Base-by-base conservation (phyloP, 345 rosid genomes). In the Geranium rotundifolium region DNA sequence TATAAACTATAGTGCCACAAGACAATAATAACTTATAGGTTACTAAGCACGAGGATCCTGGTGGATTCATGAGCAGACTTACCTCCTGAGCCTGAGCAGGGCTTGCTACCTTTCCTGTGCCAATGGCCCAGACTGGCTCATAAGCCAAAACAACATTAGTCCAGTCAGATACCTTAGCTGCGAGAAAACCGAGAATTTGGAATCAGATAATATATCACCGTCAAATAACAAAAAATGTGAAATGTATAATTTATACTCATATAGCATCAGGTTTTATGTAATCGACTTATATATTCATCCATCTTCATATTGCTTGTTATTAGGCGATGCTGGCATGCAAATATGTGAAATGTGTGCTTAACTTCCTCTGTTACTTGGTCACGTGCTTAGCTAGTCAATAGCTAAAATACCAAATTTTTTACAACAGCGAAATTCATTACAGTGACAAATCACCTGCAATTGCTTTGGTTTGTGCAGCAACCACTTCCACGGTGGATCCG, bases 91-190 rank as follows among this genome's bases (percentile, higher is more conserved):
- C 90, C 69, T 87, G 95, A 68, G 80, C 80, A 39, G 88, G 95
- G 29, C 88, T 71, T 66, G 90, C 95, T 69, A 84, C 95, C 80
- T 87, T 87, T 55, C 88, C 95, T 0, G 90, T 87, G 20, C 95
- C 95, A 70, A 87, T 84, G 68, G 95, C 95, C 95, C 95, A 87
- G 61, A 87, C 90, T 58, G 90, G 95, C 73, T 87, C 90, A 71
- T 82, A 87, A 56, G 95, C 95, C 63, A 82, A 69, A 70, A 87
- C 90, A 57, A 87, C 75, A 65, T 81, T 70, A 9, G 49, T 68
- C 95, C 95, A 87, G 37, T 73, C 67, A 23, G 79, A 64, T 29
- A 82, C 63, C 27, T 23, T 23, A 23, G 27, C 27, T 23, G 27
- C 27, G 27, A 23, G 27, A 23, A 23, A 23, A 23, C 27, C 1